A percentile compares a stretch with the other conserved stretches of the same genome.
Conservation (phyloP, 1,139 yeast genomes). For the Scheffersomyces insectosa region DNA sequence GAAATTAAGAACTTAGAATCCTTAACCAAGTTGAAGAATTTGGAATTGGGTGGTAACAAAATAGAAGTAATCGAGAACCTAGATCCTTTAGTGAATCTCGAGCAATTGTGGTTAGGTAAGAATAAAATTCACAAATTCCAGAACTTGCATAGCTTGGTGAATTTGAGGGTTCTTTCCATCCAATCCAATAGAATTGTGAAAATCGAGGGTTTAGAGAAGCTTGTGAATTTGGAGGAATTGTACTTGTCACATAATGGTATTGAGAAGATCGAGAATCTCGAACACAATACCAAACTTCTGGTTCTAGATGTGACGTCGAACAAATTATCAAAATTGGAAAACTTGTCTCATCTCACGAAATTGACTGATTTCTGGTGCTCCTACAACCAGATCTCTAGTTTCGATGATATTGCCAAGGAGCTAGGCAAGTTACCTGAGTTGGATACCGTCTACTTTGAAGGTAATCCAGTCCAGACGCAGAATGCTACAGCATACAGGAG, state of each 20-base stretch:
- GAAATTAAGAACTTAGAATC: slow-evolving; percentile 68
- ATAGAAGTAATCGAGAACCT: slow-evolving; percentile 66
- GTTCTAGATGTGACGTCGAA: slow-evolving; percentile 85
- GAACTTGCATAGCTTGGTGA: slow-evolving; percentile 60
- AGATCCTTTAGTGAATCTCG: slow-evolving; percentile 52
- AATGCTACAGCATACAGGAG: slow-evolving; percentile 83
- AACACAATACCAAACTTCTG: slow-evolving; percentile 63
- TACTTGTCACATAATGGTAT: slow-evolving; percentile 89
- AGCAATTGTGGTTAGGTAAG: slow-evolving; percentile 92
- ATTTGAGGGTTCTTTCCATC: slow-evolving; percentile 76
- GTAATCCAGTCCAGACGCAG: slow-evolving; percentile 80
- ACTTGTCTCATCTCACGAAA: slow-evolving; percentile 61
- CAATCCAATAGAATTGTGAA: slow-evolving; percentile 83
- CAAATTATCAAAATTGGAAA: slow-evolving; percentile 58
- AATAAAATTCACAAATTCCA: slow-evolving; percentile 70
- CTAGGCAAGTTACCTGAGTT: slow-evolving; percentile 62
- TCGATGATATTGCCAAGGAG: slow-evolving; percentile 67
- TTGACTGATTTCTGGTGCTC: slow-evolving; percentile 96
- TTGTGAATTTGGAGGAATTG: slow-evolving; percentile 76
- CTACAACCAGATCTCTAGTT: slow-evolving; percentile 65
- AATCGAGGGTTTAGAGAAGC: slow-evolving; percentile 76
- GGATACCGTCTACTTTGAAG: slow-evolving; percentile 92
- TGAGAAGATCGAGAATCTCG: slow-evolving; percentile 73
- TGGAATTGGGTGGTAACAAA: slow-evolving; percentile 92
- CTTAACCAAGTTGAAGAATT: slow-evolving; percentile 59